These are phyloP conservation scores for Kockovaella imperatae DNA, from an alignment of 768 basidiomycete genomes.

Conservation along the genomic window DNA sequence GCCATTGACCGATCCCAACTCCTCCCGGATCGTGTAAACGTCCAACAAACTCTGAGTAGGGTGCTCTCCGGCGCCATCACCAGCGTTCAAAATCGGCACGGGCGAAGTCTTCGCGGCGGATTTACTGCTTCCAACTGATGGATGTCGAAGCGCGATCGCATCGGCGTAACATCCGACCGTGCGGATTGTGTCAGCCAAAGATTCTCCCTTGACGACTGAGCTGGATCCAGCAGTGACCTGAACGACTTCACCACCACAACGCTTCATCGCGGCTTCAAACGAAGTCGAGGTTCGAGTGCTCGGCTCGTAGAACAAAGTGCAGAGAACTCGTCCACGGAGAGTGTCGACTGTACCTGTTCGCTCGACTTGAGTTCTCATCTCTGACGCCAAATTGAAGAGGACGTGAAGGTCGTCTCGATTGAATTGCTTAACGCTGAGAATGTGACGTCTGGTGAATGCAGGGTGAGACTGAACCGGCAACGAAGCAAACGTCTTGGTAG, in stretches of 20 bases:
- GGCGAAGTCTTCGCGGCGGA: conserved; percentile 92
- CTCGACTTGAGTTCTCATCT: conserved; percentile 95
- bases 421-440: conserved; percentile 91
- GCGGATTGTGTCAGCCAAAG: conserved; percentile 81
- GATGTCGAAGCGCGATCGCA: conserved; percentile 88
- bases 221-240: conserved; percentile 70
- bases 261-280: conserved; percentile 98
- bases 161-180: conserved; percentile 93
- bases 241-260: conserved; percentile 93
- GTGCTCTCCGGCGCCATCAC: conserved; percentile 95
- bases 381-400: conserved; percentile 87
- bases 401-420: conserved; percentile 79
- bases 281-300: conserved; percentile 92
- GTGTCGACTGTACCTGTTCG: conserved; percentile 79
- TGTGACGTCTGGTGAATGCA: conserved; percentile 85
- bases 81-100: conserved; percentile 91
- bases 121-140: conserved; percentile 87
- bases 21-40: conserved; percentile 86
- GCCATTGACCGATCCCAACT: conserved; percentile 95
- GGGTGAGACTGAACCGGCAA: conserved; percentile 66
- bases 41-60: conserved; percentile 58
- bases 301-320: conserved; percentile 90
- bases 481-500: conserved; percentile 47
- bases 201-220: conserved; percentile 89
- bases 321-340: conserved; percentile 81